Evolutionary conservation across 441 rosid species (phyloP), one percentile per base, ranked within the genome.

Genomic region (Capsella rubella): DNA sequence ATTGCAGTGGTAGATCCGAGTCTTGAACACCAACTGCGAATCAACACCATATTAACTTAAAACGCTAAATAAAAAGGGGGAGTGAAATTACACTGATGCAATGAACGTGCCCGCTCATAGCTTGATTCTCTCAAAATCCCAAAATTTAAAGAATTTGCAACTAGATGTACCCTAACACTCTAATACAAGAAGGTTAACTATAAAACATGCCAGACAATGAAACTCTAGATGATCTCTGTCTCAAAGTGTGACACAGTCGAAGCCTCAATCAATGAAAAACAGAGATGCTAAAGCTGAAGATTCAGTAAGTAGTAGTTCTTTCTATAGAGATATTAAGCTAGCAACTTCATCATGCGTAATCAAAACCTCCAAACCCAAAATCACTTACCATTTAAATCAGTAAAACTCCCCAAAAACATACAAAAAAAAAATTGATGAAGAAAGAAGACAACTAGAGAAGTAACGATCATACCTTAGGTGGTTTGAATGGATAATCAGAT

Each of bases 1-100:
- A 46, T 92, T 95, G 80, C 97, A 92, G 60, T 92, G 99, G 75
- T 86, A 95, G 67, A 92, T 92, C 25, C 97, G 88, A 49, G 99
- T 95, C 83, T 81, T 90, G 84, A 90, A 95, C 47, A 80, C 84
- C 32, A 88, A 91, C 99, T 94, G 82, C 74, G 76, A 54, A 82
- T 47, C 47, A 56, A 10, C 65, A 55, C 64, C 18, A 15, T 9
- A 8, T 76, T 53, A 18, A 63, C n/a, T 13, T 8, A 58, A 72
- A 43, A 15, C 15, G 51, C 47, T 64, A 6, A 25, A 5, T n/a
- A 54, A 4, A 4, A 18, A 43, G 3, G 37, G 25, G 4, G 2
- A 12, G 6, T 7, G 29, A 71, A 62, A 34, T 52, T 25, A 51
- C 21, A 21, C 6, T 7, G 5, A 70, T 18, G 40, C 37, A 37